These are phyloP conservation scores for Sanghuangporus sanghuang DNA, from an alignment of 1,284 basidiomycete species.

Conservation along the genomic window DNA sequence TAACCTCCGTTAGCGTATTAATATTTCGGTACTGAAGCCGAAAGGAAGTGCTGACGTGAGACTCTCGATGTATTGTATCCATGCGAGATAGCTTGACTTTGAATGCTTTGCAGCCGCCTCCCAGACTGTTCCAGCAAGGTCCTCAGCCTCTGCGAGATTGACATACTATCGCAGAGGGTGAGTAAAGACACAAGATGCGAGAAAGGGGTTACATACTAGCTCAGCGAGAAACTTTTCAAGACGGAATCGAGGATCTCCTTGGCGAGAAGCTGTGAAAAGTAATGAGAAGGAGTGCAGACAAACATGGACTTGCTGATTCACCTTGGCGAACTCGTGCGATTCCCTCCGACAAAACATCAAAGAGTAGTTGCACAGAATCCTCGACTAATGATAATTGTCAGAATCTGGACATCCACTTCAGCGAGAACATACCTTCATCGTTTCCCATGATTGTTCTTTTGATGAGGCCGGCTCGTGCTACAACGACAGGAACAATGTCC, in stretches of 20 bases:
- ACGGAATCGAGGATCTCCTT: constrained; percentile 56
- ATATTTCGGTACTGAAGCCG: neutral
- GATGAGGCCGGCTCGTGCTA: constrained; percentile 64
- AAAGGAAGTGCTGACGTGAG: constrained; percentile 47
- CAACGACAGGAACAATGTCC: constrained; percentile 58
- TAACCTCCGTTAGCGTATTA: neutral
- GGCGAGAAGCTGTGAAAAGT: constrained; percentile 29
- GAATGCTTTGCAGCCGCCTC: constrained; percentile 56
- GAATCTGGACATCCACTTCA: constrained; percentile 4
- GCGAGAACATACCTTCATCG: constrained; percentile 33
- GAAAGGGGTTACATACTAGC: constrained; percentile 46
- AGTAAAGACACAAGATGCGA: neutral
- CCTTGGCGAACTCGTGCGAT: constrained; percentile 55
- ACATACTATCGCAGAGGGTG: constrained; percentile 35
- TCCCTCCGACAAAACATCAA: constrained; percentile 54
- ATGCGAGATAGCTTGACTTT: constrained; percentile 66
- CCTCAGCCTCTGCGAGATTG: constrained; percentile 41
- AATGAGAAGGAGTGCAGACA: neutral
- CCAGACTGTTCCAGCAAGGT: constrained; percentile 57
- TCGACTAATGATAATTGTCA: constrained; percentile 33
- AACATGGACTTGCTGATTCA: constrained; percentile 23
- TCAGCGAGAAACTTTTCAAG: constrained; percentile 78
- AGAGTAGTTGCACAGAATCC: constrained; percentile 42
- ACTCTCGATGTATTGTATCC: constrained; percentile 62
- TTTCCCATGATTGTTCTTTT: constrained; percentile 48